A percentile compares a stretch with the other conserved stretches of the same genome.
Conservation (phyloP, 1,284 basidiomycete species). For the Puccinia polysora region DNA sequence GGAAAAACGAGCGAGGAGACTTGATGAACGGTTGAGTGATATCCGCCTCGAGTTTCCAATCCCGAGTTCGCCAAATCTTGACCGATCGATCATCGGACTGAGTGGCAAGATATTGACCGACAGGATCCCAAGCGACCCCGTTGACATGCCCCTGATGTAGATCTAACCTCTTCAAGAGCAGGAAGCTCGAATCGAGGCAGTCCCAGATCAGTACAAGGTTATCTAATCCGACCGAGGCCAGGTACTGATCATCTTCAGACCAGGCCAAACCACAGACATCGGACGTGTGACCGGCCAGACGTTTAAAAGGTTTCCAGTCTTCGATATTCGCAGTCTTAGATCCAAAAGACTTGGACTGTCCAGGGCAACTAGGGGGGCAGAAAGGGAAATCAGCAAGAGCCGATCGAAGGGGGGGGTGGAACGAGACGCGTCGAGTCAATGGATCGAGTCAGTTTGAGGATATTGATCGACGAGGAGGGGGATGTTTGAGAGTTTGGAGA, state of each 20-base stretch:
- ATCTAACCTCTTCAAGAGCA: slow-evolving; percentile 68
- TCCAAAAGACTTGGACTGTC: slow-evolving; percentile 8
- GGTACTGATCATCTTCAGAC: slow-evolving; percentile 81
- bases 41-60: slow-evolving; percentile 79
- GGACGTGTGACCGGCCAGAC: slow-evolving; percentile 51
- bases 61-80: slow-evolving; percentile 90
- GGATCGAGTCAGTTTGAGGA: background rate
- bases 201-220: slow-evolving; percentile 89
- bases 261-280: slow-evolving; percentile 95
- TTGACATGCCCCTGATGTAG: slow-evolving; percentile 95
- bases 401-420: no score
- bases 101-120: slow-evolving; percentile 92
- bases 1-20: slow-evolving; percentile 90
- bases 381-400: background rate
- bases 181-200: slow-evolving; percentile 66
- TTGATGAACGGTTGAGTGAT: slow-evolving; percentile 85
- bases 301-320: slow-evolving; percentile 31
- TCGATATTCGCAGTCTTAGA: slow-evolving; percentile 44
- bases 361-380: slow-evolving; percentile 6
- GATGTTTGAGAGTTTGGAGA: background rate
- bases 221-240: slow-evolving; percentile 91
- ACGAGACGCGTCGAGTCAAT: no score
- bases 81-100: slow-evolving; percentile 89
- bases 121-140: slow-evolving; percentile 96
- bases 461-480: background rate